A percentile compares a stretch with the other conserved stretches of the same genome.
phyloP scores from a whole-genome alignment of 306 rosid species.

The Dalbergia cochinchinensis region DNA sequence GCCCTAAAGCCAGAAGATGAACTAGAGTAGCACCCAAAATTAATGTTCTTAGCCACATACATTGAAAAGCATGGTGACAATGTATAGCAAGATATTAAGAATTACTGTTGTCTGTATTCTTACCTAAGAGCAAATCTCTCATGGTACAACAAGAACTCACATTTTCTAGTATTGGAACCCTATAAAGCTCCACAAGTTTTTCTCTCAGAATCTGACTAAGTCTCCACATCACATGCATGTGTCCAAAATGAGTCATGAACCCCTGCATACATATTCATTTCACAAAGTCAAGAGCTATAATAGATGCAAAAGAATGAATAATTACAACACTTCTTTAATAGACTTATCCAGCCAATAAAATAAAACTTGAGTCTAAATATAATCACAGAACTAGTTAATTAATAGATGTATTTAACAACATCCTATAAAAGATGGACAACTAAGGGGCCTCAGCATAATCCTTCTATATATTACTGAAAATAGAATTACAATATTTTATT shows the following conservation, averaged over 20 bases:
- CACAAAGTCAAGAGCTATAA: too few relatives aligned
- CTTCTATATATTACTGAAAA: neutral
- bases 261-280: conserved; percentile 61
- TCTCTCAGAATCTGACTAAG: conserved; percentile 74
- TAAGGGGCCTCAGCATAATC: conserved; percentile 3
- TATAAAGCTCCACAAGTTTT: conserved; percentile 83
- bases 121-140: conserved; percentile 9
- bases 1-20: too few relatives aligned
- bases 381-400: neutral
- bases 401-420: conserved; percentile 11
- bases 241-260: conserved; percentile 96
- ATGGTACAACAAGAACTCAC: conserved; percentile 37
- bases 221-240: conserved; percentile 84
- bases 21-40: too few relatives aligned
- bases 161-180: conserved; percentile 63
- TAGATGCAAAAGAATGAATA: too few relatives aligned
- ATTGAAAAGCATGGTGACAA: too few relatives aligned
- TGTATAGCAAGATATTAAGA: neutral
- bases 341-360: neutral
- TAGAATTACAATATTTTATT: neutral
- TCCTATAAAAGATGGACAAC: neutral
- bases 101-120: neutral
- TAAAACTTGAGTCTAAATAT: neutral
- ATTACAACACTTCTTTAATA: too few relatives aligned
- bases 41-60: too few relatives aligned